These are phyloP conservation scores for Leishmania tarentolae DNA, from an alignment of 208 protist species.

Conservation along the genomic window DNA sequence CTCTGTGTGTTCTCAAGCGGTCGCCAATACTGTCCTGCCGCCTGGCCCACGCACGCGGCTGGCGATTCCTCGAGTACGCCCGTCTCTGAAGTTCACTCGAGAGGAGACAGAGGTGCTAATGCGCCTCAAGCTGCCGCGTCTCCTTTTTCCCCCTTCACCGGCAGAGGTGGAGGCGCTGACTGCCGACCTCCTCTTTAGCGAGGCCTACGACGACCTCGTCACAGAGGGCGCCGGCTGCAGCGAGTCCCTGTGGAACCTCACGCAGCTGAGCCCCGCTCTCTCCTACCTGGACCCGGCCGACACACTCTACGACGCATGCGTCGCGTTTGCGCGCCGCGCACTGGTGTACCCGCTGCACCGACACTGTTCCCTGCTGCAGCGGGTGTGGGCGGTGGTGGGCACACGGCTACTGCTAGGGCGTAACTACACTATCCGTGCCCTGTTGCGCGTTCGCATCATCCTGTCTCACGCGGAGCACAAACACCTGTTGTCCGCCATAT, in stretches of 20 bases:
- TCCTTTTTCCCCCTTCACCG: constrained; percentile 61
- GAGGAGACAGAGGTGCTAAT: constrained; percentile 64
- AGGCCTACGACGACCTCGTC: constrained; percentile 90
- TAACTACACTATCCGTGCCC: constrained; percentile 65
- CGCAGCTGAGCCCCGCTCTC: constrained; percentile 78
- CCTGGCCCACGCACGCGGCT: constrained; percentile 30
- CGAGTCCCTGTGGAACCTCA: constrained; percentile 91
- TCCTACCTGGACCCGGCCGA: constrained; percentile 82
- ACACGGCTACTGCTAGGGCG: constrained; percentile 74
- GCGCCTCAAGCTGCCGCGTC: constrained; percentile 42
- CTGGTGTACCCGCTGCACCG: constrained; percentile 89
- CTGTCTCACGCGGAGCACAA: constrained; percentile 83
- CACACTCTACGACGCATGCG: constrained; percentile 77
- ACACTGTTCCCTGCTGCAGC: constrained; percentile 76
- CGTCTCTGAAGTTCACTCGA: constrained; percentile 42
- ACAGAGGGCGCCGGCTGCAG: constrained; percentile 84
- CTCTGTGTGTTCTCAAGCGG: background rate
- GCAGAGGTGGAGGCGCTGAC: constrained; percentile 65
- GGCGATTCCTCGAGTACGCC: constrained; percentile 53
- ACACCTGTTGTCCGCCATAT: constrained; percentile 80
- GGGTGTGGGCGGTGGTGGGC: constrained; percentile 71
- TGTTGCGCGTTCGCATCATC: constrained; percentile 74
- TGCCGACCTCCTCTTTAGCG: constrained; percentile 80
- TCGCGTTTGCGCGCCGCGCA: constrained; percentile 74
- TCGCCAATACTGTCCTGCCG: background rate